Percentiles rank a stretch among this genome's conserved stretches.
phyloP scores from a whole-genome alignment of 2,329 filamentous ascomycete genomes.

The Arthrobotrys megalospora region DNA sequence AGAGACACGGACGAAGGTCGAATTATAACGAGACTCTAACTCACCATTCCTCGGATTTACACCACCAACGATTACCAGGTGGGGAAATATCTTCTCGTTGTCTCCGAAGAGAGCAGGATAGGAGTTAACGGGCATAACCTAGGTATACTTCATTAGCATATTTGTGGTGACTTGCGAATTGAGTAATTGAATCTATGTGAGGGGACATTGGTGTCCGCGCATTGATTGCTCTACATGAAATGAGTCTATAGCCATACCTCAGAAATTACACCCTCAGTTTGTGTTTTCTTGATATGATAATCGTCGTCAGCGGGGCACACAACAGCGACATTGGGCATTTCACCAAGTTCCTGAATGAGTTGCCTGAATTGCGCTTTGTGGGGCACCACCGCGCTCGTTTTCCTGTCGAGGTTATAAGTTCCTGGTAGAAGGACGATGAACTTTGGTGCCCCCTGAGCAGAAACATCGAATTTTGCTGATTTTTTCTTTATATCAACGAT shows the following conservation, averaged over 20 bases:
- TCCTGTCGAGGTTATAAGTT: neutral
- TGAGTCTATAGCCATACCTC: too few species aligned
- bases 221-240: too few species aligned
- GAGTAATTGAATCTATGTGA: too few species aligned
- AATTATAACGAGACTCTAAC: neutral
- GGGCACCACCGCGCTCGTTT: neutral
- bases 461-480: neutral
- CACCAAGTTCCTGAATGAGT: slow-evolving; percentile 2
- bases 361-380: neutral
- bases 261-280: neutral
- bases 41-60: neutral
- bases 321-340: slow-evolving; percentile 9
- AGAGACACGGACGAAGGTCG: neutral
- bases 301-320: neutral
- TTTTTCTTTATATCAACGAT: slow-evolving; percentile 2
- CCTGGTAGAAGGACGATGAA: neutral
- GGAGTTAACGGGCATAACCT: neutral
- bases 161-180: neutral
- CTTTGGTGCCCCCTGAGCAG: neutral
- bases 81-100: neutral
- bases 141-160: neutral
- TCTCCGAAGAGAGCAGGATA: neutral
- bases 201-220: too few species aligned
- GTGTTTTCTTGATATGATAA: neutral
- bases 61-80: slow-evolving; percentile 1